Base-by-base conservation (phyloP, 192 early-diverging fungal species). In the Entrophospora sp. region DNA sequence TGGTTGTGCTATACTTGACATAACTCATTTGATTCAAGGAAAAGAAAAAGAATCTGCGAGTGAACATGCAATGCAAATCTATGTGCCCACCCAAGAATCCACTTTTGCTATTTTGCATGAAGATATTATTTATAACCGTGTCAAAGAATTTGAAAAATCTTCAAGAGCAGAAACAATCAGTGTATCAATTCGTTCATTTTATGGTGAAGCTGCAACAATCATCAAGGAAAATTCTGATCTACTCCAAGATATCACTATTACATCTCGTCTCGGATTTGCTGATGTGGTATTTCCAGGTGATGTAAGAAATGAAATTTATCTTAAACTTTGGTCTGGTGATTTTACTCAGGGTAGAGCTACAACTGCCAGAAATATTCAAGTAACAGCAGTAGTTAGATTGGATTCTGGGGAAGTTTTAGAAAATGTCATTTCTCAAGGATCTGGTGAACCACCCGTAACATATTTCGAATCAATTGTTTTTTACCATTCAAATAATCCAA, bases 401-500 rank as follows among this genome's bases (percentile, higher is more conserved):
- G 70, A 80, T 5, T 75, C 78, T 25, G 83, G 86, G 1, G 72
- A 72, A 8, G 59, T 81, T 24, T 72, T 89, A 13, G 76, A 79
- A 25, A 69, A 74, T 46, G 81, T 75, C 64, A 1, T n/a, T n/a
- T n/a, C n/a, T n/a, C n/a, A n/a, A n/a, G n/a, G n/a, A n/a, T n/a
- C n/a, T n/a, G n/a, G n/a, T n/a, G n/a, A n/a, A n/a, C n/a, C n/a
- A n/a, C n/a, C n/a, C n/a, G n/a, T n/a, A n/a, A n/a, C n/a, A n/a
- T 48, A 49, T 12, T 87, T 80, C 67, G 83, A 87, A 37, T 81
- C 79, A 4, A 58, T 82, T 27, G 72, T 88, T 0, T 85, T 77
- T 66, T 81, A 81, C 27, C 83, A 89, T 61, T 73, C 74, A 24
- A 72, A 75, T 28, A 55, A 59, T 44, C 86, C 88, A 18, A 66